Percentiles rank a stretch among this genome's conserved stretches.
These are phyloP conservation scores for Meripilus lineatus DNA, from an alignment of 1,284 basidiomycete species.

Conservation along the genomic window DNA sequence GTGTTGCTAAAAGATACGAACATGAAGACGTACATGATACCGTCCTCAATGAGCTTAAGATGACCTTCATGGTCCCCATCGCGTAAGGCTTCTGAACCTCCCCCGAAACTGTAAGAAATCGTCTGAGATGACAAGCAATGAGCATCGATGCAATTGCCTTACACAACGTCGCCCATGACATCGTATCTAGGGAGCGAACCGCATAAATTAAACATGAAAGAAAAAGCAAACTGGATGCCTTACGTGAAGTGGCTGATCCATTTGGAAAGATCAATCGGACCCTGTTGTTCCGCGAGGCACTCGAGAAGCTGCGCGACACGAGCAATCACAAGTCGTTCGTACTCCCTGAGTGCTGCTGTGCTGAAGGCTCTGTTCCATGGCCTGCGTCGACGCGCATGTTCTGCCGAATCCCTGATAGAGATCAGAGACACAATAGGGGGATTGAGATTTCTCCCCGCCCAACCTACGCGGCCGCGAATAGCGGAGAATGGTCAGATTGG, in stretches of 20 bases:
- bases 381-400: conserved; percentile 23
- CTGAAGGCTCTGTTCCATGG: conserved; percentile 25
- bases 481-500: conserved; percentile 1
- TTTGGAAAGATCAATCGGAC: conserved; percentile 17
- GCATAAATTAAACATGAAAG: not conserved
- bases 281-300: conserved; percentile 14
- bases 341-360: conserved; percentile 21
- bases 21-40: not conserved
- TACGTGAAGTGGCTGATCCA: conserved; percentile 25
- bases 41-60: conserved; percentile 16
- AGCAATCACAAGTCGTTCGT: conserved; percentile 17
- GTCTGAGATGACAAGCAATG: not conserved
- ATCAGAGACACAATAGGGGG: conserved; percentile 13
- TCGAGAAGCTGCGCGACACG: conserved; percentile 22
- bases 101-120: conserved; percentile 18
- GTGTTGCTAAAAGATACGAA: not conserved
- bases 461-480: conserved; percentile 11
- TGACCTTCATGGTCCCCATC: conserved; percentile 21
- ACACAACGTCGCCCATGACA: conserved; percentile 29
- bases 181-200: conserved; percentile 17
- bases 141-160: conserved; percentile 8
- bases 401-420: conserved; percentile 15
- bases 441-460: conserved; percentile 15
- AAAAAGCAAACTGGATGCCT: conserved; percentile 8
- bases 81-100: conserved; percentile 23